These are phyloP conservation scores for Pichia norvegensis DNA, from an alignment of 1,139 yeast genomes.

Conservation along the genomic window DNA sequence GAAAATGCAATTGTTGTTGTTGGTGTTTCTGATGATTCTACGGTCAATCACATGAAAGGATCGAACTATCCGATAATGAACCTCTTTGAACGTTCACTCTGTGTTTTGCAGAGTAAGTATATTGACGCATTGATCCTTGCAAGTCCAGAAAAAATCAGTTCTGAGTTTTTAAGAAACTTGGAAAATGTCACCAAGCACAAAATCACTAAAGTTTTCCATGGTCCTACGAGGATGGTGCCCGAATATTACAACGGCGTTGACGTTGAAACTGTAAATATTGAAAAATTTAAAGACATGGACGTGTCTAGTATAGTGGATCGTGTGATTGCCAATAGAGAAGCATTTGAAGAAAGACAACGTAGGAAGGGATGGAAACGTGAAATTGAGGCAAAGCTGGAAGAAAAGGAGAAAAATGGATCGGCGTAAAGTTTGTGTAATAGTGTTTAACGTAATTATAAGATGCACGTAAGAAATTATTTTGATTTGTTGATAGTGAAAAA, in stretches of 20 bases:
- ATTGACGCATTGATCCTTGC: constrained; percentile 71
- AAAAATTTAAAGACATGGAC: constrained; percentile 36
- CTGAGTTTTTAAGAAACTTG: constrained; percentile 31
- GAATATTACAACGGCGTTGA: constrained; percentile 40
- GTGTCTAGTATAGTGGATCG: constrained; percentile 62
- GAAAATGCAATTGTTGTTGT: constrained; percentile 43
- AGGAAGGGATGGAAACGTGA: constrained; percentile 68
- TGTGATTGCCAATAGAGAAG: constrained; percentile 55
- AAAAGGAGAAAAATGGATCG: not conserved
- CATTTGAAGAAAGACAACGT: constrained; percentile 72
- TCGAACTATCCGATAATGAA: constrained; percentile 81
- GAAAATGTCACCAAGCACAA: constrained; percentile 25
- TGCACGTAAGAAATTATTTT: too few species aligned
- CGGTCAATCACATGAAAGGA: constrained; percentile 54
- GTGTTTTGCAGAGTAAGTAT: constrained; percentile 80
- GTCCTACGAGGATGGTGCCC: constrained; percentile 42
- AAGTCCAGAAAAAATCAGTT: constrained; percentile 52
- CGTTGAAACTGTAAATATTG: constrained; percentile 7
- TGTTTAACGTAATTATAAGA: too few species aligned
- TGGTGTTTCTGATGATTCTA: constrained; percentile 61
- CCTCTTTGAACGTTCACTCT: constrained; percentile 71
- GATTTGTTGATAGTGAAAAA: too few species aligned
- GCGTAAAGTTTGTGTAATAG: not conserved
- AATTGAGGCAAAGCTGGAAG: constrained; percentile 30
- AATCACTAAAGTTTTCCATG: constrained; percentile 48